Percentiles rank a stretch among this genome's conserved stretches.
Evolutionary conservation across 2,329 filamentous ascomycete genomes (phyloP).

Genomic region (Fusarium decemcellulare): DNA sequence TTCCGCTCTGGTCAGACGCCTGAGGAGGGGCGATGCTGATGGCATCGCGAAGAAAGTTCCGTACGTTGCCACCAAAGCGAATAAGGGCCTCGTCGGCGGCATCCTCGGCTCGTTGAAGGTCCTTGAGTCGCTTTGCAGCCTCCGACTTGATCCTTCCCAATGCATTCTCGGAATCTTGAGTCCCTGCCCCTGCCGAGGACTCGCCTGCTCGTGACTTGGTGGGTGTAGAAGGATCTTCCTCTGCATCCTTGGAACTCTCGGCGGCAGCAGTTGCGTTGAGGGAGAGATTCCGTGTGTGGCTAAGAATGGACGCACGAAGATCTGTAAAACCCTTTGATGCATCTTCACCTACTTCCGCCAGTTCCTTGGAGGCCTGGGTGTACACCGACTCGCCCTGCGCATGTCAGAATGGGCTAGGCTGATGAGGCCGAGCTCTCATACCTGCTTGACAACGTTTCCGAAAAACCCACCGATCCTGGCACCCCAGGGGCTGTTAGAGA

Average conservation of each 20-base stretch:
- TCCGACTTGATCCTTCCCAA: constrained; percentile 83
- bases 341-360: constrained; percentile 83
- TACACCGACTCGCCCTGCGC: constrained; percentile 83
- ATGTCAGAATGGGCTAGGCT: constrained; percentile 28
- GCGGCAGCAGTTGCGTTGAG: constrained; percentile 63
- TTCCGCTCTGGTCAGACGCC: constrained; percentile 64
- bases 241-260: constrained; percentile 49
- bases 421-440: constrained; percentile 53
- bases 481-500: constrained; percentile 94
- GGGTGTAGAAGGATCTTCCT: constrained; percentile 62
- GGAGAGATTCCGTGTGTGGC: constrained; percentile 81
- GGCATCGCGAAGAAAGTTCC: constrained; percentile 91
- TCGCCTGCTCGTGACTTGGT: constrained; percentile 55
- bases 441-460: constrained; percentile 94
- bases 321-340: constrained; percentile 85
- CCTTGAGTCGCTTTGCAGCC: constrained; percentile 86
- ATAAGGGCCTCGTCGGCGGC: constrained; percentile 95
- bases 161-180: constrained; percentile 71
- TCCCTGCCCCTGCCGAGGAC: constrained; percentile 60
- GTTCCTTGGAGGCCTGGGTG: constrained; percentile 88
- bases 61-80: constrained; percentile 90
- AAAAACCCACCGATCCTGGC: constrained; percentile 89
- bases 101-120: constrained; percentile 93
- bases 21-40: constrained; percentile 87
- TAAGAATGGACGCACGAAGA: constrained; percentile 77